Conservation (phyloP, 768 basidiomycete species). For the Lactifluus hygrophoroides region DNA sequence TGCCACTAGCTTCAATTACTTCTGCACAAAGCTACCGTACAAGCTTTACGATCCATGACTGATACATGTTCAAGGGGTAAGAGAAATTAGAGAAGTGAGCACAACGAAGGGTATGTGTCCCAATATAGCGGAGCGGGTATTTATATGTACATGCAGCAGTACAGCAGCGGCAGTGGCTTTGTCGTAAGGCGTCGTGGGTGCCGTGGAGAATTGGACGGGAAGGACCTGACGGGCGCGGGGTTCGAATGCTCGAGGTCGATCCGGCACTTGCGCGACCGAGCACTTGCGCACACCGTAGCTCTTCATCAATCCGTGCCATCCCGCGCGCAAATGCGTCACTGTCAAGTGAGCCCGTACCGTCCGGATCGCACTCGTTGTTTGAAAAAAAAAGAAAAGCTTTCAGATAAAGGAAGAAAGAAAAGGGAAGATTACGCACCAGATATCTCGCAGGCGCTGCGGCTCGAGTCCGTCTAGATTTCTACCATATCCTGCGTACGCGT, state of each 20-base stretch:
- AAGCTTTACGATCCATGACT: not conserved
- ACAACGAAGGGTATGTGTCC: not conserved
- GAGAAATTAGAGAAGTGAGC: not conserved
- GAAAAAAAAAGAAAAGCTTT: not conserved
- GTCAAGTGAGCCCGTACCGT: constrained; percentile 43
- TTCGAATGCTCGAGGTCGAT: not conserved
- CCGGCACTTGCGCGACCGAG: constrained; percentile 6
- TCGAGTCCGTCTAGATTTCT: constrained; percentile 45
- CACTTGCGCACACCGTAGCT: constrained; percentile 46
- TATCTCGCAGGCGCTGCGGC: constrained; percentile 39
- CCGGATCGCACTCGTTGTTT: constrained; percentile 62
- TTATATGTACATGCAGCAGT: not conserved
- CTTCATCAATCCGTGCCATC: constrained; percentile 78
- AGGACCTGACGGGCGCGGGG: not conserved
- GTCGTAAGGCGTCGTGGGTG: not conserved
- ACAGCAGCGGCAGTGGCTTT: not conserved
- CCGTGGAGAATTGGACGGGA: constrained; percentile 12
- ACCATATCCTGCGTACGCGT: constrained; percentile 54
- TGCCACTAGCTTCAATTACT: no score
- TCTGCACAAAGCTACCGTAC: no score
- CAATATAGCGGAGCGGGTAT: not conserved
- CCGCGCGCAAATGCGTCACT: constrained; percentile 57
- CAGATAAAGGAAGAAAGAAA: not conserved
- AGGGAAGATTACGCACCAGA: constrained; percentile 44
- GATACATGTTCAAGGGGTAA: no score